phyloP scores from a whole-genome alignment of 2,329 filamentous ascomycete genomes.

The Fusarium kyushuense region DNA sequence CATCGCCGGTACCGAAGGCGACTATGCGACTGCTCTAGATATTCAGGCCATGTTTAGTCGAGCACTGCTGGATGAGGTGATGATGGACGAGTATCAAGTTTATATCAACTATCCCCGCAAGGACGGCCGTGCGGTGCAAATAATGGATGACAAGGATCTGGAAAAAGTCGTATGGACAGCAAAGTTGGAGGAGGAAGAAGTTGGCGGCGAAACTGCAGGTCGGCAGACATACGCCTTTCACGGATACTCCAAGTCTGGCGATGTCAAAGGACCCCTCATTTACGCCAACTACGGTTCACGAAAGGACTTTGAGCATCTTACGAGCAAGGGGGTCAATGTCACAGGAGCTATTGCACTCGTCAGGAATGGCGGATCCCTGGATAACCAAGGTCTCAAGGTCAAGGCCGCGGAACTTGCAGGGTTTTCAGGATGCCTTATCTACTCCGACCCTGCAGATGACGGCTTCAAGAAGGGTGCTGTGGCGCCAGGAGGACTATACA shows the following conservation, averaged over 20 bases:
- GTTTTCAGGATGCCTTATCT: slow-evolving; percentile 88
- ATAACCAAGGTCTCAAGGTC: slow-evolving; percentile 82
- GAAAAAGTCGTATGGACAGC: slow-evolving; percentile 78
- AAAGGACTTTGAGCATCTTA: slow-evolving; percentile 81
- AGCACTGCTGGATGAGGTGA: slow-evolving; percentile 79
- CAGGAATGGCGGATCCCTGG: slow-evolving; percentile 80
- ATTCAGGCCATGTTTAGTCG: slow-evolving; percentile 81
- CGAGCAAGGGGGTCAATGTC: slow-evolving; percentile 77
- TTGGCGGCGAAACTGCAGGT: slow-evolving; percentile 70
- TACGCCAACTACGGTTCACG: slow-evolving; percentile 93
- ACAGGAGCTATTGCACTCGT: slow-evolving; percentile 87
- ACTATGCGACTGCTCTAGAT: slow-evolving; percentile 86
- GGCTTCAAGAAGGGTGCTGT: slow-evolving; percentile 79
- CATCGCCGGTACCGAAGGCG: slow-evolving; percentile 93
- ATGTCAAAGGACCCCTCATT: slow-evolving; percentile 86
- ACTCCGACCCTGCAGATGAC: slow-evolving; percentile 89
- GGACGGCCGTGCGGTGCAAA: slow-evolving; percentile 82
- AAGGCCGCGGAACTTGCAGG: slow-evolving; percentile 90
- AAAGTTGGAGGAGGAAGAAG: slow-evolving; percentile 81
- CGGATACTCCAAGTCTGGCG: slow-evolving; percentile 86
- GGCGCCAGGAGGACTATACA: slow-evolving; percentile 81
- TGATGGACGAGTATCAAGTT: slow-evolving; percentile 83
- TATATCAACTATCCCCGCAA: slow-evolving; percentile 91
- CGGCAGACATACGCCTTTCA: slow-evolving; percentile 86
- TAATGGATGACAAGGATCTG: slow-evolving; percentile 74